Evolutionary conservation across 176 grass and related monocot species (phyloP).

Genomic region (Guadua angustifolia): DNA sequence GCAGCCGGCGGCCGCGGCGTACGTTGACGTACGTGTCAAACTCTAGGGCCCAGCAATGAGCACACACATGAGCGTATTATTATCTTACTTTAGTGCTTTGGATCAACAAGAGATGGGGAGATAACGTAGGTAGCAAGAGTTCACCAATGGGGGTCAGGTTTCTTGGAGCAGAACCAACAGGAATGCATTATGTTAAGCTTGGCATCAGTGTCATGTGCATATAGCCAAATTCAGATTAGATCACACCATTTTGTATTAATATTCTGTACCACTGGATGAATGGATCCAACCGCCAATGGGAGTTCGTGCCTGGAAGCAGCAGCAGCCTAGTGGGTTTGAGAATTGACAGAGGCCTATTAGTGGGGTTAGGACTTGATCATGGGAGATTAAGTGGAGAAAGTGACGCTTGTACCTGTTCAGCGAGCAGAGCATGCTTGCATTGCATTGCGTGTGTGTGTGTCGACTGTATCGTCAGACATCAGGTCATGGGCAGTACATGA

Average conservation of each 20-base stretch:
- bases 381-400: not conserved
- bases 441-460: not conserved
- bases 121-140: constrained; percentile 24
- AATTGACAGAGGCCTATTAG: not conserved
- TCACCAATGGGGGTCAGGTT: not conserved
- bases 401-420: not conserved
- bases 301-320: not conserved
- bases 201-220: constrained; percentile 4
- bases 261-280: not conserved
- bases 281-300: not conserved
- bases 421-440: not conserved
- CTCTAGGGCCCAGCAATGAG: not conserved
- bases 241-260: constrained; percentile 7
- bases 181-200: not conserved
- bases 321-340: not conserved
- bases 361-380: constrained; percentile 16
- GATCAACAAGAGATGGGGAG: not conserved
- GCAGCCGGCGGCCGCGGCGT: constrained; percentile 8
- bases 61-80: not conserved
- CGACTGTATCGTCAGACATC: not conserved
- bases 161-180: constrained; percentile 9
- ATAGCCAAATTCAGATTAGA: constrained; percentile 23
- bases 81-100: constrained; percentile 18
- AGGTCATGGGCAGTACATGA: not conserved
- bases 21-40: not conserved